Evolutionary conservation across 306 rosid species (phyloP), one percentile per base, ranked within the genome.

Genomic region (Acacia acuminata): DNA sequence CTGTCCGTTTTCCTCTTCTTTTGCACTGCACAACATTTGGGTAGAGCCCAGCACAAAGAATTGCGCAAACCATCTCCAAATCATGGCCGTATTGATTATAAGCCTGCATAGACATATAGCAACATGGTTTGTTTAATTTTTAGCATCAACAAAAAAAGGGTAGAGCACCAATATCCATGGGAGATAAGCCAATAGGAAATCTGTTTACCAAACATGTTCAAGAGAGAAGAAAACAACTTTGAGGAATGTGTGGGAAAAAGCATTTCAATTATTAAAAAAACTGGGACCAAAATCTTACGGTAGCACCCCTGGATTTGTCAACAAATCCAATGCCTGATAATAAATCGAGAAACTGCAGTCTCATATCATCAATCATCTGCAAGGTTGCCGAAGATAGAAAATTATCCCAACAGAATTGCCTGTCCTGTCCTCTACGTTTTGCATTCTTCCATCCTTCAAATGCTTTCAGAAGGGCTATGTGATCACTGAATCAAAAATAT

Each of bases 351-450:
- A 95, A 95, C 85, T 93, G 99, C 53, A 91, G 68, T 85, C 98
- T 90, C 99, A 95, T 95, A 86, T 95, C 98, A 69, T 93, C 98
- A 87, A 95, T 95, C 97, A 95, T 86, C 94, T 90, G 94, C 96
- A 95, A 86, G 82, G 99, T 93, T 32, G 69, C 87, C 2, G 91
- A 90, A 79, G 99, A 95, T 77, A 95, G 87, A 44, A 92, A 95
- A 82, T 90, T 93, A 50, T 95, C 99, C 98, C 98, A 93, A 88
- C 99, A 93, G 81, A 86, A 95, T 34, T 91, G 77, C 77, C 87
- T 90, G 43, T 90, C 97, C 5, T 77, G 55, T 68, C 97, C 94
- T 32, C 82, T 88, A 36, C 85, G 90, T 81, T 95, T 93, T 77
- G 94, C 99, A 20, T 88, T 94, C 80, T 92, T 93, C 98, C 99